These are phyloP conservation scores for Rubia occidens DNA, from an alignment of 305 asterid genomes.

Conservation along the genomic window DNA sequence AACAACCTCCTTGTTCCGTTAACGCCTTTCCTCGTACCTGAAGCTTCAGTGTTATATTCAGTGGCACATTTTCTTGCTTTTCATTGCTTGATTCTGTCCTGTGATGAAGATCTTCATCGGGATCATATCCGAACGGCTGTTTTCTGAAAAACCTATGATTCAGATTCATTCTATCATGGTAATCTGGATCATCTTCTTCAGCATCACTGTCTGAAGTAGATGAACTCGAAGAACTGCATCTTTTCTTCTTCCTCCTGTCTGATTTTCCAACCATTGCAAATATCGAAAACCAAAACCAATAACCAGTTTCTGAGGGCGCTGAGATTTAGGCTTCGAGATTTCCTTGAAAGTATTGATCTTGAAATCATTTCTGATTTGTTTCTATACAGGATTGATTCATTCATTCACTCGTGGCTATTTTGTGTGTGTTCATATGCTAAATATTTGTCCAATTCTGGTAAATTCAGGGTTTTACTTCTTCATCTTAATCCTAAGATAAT, in stretches of 20 bases:
- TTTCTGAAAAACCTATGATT: neutral
- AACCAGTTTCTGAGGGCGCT: neutral
- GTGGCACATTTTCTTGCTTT: slow-evolving; percentile 8
- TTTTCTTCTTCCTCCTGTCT: slow-evolving; percentile 13
- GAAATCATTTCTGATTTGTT: slow-evolving; percentile 15
- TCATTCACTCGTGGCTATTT: neutral
- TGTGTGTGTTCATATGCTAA: neutral
- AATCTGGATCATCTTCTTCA: slow-evolving; percentile 20
- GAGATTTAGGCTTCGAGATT: neutral
- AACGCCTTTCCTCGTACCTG: neutral
- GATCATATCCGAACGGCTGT: slow-evolving; percentile 3
- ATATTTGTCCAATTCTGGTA: neutral
- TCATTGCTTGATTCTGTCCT: neutral
- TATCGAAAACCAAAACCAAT: neutral
- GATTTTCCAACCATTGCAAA: slow-evolving; percentile 6
- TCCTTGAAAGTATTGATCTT: neutral
- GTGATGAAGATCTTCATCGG: neutral
- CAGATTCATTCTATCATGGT: slow-evolving; percentile 1
- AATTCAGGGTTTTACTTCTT: neutral
- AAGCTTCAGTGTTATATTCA: neutral
- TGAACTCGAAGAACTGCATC: slow-evolving; percentile 24
- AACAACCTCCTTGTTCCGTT: slow-evolving; percentile 1
- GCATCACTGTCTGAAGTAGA: slow-evolving; percentile 12
- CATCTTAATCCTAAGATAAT: neutral
- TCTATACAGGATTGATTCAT: slow-evolving; percentile 12